Evolutionary conservation across 2,329 filamentous ascomycete species (phyloP), one percentile per base, ranked within the genome.

Genomic region (Pseudogymnoascus sp.): DNA sequence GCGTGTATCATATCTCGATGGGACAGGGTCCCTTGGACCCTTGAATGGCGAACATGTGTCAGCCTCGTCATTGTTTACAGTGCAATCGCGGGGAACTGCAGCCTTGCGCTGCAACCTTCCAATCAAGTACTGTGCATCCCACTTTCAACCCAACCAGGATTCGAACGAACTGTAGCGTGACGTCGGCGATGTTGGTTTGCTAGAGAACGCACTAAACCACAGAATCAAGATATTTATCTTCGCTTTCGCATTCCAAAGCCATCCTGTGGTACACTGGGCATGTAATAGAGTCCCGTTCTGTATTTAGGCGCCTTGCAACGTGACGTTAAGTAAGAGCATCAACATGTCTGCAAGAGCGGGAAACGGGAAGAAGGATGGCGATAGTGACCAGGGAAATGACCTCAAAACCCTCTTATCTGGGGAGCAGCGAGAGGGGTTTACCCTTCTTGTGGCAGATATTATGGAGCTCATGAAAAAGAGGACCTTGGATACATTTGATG

Each of bases 401-500:
- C 67, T 74, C 35, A 65, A 66, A 61, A 63, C 67, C 14, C 70
- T 74, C n/a, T 64, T 74, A 16, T 68, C 68, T 2, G 65, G 63
- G 8, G 70, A 72, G 53, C 71, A 74, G 64, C 68, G 70, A 46
- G 67, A 68, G 12, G 83, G 86, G 63, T 72, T 88, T 41, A 73
- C 76, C n/a, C 75, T 77, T 3, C 76, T 88, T 11, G 73, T 84
- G 63, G 76, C 72, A 26, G 77, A 78, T 53, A 81, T 85, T 65
- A 81, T 80, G 37, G 83, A 86, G 59, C 77, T 77, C 38, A 83
- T 87, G 76, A 78, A 81, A 63, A 78, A 77, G 61, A 78, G 83
- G 41, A 76, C 86, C 64, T 76, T 72, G 65, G 77, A 78, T 61
- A 77, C 78, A 64, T 86, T 87, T 66, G 81, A 84, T 66, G 66